phyloP scores from a whole-genome alignment of 805 yeast genomes.

The Dipodascopsis uninucleata region DNA sequence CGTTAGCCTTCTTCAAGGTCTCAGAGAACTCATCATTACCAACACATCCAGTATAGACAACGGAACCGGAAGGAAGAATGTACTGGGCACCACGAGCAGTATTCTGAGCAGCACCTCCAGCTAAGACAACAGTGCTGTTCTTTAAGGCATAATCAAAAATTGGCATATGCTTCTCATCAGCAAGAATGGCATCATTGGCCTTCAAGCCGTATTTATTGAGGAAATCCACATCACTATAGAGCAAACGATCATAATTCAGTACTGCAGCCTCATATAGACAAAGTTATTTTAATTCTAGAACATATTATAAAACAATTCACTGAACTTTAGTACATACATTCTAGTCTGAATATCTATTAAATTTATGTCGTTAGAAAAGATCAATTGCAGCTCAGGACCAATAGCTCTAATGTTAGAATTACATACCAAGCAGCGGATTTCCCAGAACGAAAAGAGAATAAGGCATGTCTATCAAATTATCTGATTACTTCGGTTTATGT shows the following conservation, averaged over 20 bases:
- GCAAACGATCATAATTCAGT: too few species aligned
- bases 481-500: too few species aligned
- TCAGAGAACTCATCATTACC: conserved; percentile 89
- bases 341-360: conserved; percentile 28
- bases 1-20: conserved; percentile 76
- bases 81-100: conserved; percentile 98
- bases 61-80: conserved; percentile 73
- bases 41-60: conserved; percentile 92
- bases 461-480: conserved; percentile 18
- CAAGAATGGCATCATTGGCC: conserved; percentile 89
- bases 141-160: conserved; percentile 76
- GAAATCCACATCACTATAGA: conserved; percentile 28
- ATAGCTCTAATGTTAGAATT: too few species aligned
- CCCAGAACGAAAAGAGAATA: conserved; percentile 26
- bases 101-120: conserved; percentile 99
- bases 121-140: conserved; percentile 64
- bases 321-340: conserved; percentile 14
- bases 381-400: too few species aligned
- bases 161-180: conserved; percentile 78
- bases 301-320: not conserved
- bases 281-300: not conserved
- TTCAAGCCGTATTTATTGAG: conserved; percentile 78
- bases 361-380: too few species aligned
- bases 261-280: too few species aligned
- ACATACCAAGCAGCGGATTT: conserved; percentile 30